A percentile compares a stretch with the other conserved stretches of the same genome.
Conservation (phyloP, 2,329 filamentous ascomycete genomes). For the Colletotrichum tamarilloi region DNA sequence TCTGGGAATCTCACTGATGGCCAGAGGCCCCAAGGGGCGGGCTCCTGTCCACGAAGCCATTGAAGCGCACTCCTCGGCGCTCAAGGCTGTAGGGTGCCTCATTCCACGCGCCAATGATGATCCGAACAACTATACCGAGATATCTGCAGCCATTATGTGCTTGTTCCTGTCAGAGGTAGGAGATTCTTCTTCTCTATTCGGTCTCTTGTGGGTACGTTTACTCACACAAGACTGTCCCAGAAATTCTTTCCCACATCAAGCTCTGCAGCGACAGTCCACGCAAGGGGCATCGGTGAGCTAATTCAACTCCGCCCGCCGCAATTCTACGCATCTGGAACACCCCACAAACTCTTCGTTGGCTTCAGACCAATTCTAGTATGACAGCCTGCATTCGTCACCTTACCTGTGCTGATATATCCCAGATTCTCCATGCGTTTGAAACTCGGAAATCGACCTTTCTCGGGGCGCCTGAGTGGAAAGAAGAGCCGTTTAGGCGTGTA, state of each 20-base stretch:
- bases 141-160: constrained; percentile 50
- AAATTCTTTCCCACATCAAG: constrained; percentile 43
- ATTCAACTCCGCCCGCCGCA: constrained; percentile 46
- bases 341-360: constrained; percentile 52
- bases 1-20: constrained; percentile 45
- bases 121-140: constrained; percentile 35
- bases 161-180: constrained; percentile 44
- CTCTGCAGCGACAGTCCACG: constrained; percentile 43
- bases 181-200: background rate
- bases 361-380: constrained; percentile 52
- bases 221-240: too few species aligned
- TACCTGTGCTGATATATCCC: background rate
- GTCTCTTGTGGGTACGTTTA: background rate
- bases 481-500: constrained; percentile 43
- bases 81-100: constrained; percentile 42
- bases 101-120: constrained; percentile 27
- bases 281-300: constrained; percentile 47
- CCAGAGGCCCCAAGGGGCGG: constrained; percentile 36
- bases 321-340: constrained; percentile 45
- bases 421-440: constrained; percentile 47
- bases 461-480: constrained; percentile 42
- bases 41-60: constrained; percentile 40
- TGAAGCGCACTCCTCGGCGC: constrained; percentile 44
- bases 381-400: background rate
- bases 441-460: constrained; percentile 46